Conservation (phyloP, 768 basidiomycete species). For the Rickenella mellea region DNA sequence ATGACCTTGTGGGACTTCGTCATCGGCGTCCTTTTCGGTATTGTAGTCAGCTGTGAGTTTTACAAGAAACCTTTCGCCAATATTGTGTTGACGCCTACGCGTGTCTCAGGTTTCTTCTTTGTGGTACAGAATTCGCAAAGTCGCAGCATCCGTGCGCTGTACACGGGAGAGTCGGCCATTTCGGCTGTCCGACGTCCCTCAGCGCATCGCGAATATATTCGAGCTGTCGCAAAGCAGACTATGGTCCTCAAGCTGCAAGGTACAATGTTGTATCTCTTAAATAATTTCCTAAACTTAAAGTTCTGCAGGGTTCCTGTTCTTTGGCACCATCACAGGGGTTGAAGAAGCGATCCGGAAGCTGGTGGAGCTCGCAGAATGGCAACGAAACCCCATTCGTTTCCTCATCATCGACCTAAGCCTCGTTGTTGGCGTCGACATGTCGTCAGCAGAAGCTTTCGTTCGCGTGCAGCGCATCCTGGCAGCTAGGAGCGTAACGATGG, state of each 20-base stretch:
- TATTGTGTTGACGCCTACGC: background rate
- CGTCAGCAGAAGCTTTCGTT: constrained; percentile 90
- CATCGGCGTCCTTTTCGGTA: constrained; percentile 84
- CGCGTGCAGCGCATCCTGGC: constrained; percentile 76
- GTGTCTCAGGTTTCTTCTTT: constrained; percentile 72
- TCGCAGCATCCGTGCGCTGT: constrained; percentile 72
- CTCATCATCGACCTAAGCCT: constrained; percentile 81
- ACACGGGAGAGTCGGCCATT: constrained; percentile 75
- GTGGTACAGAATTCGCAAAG: constrained; percentile 91
- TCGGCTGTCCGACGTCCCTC: constrained; percentile 89
- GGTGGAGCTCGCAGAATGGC: constrained; percentile 64
- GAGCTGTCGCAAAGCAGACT: constrained; percentile 88
- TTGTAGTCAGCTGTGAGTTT: constrained; percentile 75
- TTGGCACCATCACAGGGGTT: constrained; percentile 85
- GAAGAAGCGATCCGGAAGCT: constrained; percentile 78
- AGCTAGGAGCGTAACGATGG: constrained; percentile 69
- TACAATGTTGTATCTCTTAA: constrained; percentile 10
- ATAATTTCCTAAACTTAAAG: background rate
- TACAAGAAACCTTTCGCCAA: background rate
- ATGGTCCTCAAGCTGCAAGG: constrained; percentile 84
- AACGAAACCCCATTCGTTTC: constrained; percentile 74
- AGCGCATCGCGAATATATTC: constrained; percentile 80
- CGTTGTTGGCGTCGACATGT: constrained; percentile 89
- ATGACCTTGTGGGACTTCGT: constrained; percentile 97
- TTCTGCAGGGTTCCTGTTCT: constrained; percentile 69